Evolutionary conservation across 2,329 filamentous ascomycete genomes (phyloP).

Genomic region (Lithohypha guttulata): DNA sequence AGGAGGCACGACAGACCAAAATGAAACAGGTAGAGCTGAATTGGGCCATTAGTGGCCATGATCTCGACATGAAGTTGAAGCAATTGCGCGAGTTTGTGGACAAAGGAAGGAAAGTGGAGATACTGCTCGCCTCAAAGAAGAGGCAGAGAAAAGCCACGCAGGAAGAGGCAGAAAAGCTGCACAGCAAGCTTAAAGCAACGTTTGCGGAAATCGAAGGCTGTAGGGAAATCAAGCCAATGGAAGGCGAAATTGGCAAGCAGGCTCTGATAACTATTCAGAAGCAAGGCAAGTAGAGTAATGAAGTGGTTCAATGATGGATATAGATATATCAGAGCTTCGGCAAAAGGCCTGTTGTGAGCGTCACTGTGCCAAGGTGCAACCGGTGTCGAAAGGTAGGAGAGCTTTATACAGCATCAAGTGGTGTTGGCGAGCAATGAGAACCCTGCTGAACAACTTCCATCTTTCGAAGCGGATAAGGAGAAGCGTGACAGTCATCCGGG

Average conservation of each 20-base stretch:
- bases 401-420: too few species aligned
- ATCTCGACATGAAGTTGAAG: slow-evolving; percentile 61
- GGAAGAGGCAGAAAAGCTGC: slow-evolving; percentile 51
- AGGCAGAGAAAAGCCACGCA: slow-evolving; percentile 48
- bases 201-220: slow-evolving; percentile 32
- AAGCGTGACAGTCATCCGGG: too few species aligned
- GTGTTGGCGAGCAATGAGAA: too few species aligned
- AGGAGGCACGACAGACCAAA: slow-evolving; percentile 26
- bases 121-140: slow-evolving; percentile 59
- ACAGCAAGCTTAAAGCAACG: slow-evolving; percentile 41
- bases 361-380: too few species aligned
- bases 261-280: slow-evolving; percentile 16
- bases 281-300: slow-evolving; percentile 1
- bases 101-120: slow-evolving; percentile 65
- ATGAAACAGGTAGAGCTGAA: slow-evolving; percentile 77
- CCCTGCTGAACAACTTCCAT: too few species aligned
- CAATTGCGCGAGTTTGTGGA: slow-evolving; percentile 57
- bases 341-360: too few species aligned
- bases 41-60: slow-evolving; percentile 71
- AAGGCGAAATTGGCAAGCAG: slow-evolving; percentile 31
- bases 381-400: too few species aligned
- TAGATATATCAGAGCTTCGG: not conserved
- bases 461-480: too few species aligned
- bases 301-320: not conserved
- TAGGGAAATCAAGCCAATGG: slow-evolving; percentile 31